Base-by-base conservation (phyloP, 495 filamentous ascomycete species). In the Penicillium herquei region DNA sequence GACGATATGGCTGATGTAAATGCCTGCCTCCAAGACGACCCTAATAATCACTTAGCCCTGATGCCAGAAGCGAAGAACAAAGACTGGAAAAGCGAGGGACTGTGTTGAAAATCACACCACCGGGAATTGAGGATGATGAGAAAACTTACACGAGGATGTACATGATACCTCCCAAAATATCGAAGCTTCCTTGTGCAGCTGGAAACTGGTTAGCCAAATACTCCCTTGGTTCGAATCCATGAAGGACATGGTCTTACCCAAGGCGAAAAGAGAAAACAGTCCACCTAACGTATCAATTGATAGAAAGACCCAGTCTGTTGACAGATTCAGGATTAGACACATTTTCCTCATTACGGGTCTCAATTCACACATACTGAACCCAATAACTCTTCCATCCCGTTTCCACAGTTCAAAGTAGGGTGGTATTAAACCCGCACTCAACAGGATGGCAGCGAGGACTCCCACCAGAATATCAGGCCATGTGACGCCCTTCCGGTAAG, bases 371-470 rank as follows among this genome's bases (percentile, higher is more conserved):
- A 62, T 76, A 79, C 86, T 86, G 17, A 91, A 84, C 1, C 88
- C 88, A 35, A 88, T 74, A 0, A 91, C 86, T 12, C 84, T 73
- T 0, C 88, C 88, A 42, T 79, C 75, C 13, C 87, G 72, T 65
- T 90, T 90, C 79, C 81, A 87, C 6, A 90, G 68, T 64, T 92
- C 88, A 51, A 80, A 79, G 56, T 91, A 91, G 0, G 87, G 87
- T 3, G 88, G 86, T 2, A 92, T 49, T 7, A 91, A 68, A 7
- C 88, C 86, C 2, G 68, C 65, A n/a, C 73, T 80, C 7, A 87
- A 71, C 4, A 87, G 69, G 14, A 87, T 72, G 13, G 84, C 75
- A 3, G 84, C 84, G 43, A 82, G 61, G n/a, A 86, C 69, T 10
- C 84, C 85, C 35, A 90, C 73, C 1, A 85, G 63, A 2, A 82